phyloP scores from a whole-genome alignment of 139 green algal genomes.

The Closterium sp. region DNA sequence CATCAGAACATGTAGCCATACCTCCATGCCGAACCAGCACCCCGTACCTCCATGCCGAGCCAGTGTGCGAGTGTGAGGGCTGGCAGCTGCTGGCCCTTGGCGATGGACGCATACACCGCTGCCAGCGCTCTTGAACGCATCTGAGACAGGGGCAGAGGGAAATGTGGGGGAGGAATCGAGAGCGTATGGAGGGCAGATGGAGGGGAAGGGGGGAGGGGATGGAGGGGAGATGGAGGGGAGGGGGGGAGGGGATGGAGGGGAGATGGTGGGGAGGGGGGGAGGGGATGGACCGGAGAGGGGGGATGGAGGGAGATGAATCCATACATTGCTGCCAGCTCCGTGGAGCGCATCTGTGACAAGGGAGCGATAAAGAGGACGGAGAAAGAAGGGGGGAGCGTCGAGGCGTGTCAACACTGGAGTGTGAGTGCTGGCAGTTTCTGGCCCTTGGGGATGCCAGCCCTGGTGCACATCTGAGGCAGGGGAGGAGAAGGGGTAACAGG shows the following conservation, averaged over 20 bases:
- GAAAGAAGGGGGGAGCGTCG: not conserved
- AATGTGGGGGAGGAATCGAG: not conserved
- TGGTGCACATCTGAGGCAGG: too few species aligned
- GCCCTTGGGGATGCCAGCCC: too few species aligned
- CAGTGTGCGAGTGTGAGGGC: not conserved
- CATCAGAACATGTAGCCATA: not conserved
- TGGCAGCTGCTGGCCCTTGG: not conserved
- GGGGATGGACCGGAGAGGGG: not conserved
- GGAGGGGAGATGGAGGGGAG: not conserved
- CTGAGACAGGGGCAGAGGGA: not conserved
- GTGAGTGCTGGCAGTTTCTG: too few species aligned
- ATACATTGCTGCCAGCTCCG: not conserved
- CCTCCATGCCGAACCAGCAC: not conserved
- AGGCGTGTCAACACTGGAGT: too few species aligned
- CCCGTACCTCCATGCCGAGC: constrained; percentile 18
- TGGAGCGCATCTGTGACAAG: not conserved
- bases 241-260: not conserved
- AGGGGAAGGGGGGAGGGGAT: not conserved
- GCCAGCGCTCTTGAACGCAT: not conserved
- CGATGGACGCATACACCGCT: not conserved
- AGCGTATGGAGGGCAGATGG: not conserved
- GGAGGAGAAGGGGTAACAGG: too few species aligned
- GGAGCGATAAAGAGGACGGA: not conserved
- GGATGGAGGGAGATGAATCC: not conserved
- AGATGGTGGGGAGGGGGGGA: not conserved